Conservation (phyloP, 192 early-diverging fungal genomes). For the Coemansia sp. region DNA sequence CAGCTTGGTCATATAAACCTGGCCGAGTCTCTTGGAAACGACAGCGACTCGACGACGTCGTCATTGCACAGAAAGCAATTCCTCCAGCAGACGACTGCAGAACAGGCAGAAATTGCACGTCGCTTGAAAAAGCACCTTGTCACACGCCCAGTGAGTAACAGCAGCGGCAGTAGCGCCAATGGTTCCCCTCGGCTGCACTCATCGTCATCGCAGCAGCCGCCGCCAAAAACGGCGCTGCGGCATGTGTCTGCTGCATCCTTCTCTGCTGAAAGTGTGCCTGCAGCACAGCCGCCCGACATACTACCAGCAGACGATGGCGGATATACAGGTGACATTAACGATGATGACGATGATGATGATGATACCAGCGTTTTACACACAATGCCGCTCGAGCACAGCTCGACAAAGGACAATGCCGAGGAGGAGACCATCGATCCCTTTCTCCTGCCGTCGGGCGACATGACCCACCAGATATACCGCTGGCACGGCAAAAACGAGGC, state of each 20-base stretch:
- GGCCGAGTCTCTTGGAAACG: slow-evolving; percentile 6
- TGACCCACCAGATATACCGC: slow-evolving; percentile 89
- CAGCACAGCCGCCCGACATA: neutral
- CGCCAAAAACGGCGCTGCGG: neutral
- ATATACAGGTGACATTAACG: slow-evolving; percentile 45
- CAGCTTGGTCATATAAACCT: neutral
- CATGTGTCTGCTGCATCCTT: neutral
- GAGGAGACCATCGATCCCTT: slow-evolving; percentile 42
- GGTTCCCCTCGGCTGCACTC: neutral
- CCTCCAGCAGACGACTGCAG: slow-evolving; percentile 14
- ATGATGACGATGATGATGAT: slow-evolving; percentile 31
- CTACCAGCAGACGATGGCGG: slow-evolving; percentile 32
- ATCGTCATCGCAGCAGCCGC: neutral
- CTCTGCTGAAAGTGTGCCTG: neutral
- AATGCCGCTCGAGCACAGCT: slow-evolving; percentile 38
- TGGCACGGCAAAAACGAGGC: slow-evolving; percentile 71
- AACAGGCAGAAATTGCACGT: slow-evolving; percentile 59
- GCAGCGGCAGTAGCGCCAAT: slow-evolving; percentile 12
- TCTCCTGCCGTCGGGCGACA: slow-evolving; percentile 70
- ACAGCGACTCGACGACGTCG: slow-evolving; percentile 27
- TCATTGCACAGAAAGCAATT: slow-evolving; percentile 10
- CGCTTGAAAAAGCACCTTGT: slow-evolving; percentile 72
- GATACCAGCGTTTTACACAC: slow-evolving; percentile 14
- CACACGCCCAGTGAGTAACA: slow-evolving; percentile 52
- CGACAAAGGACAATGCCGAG: slow-evolving; percentile 15